These are phyloP conservation scores for Ilyonectria robusta DNA, from an alignment of 2,329 filamentous ascomycete genomes.

Conservation along the genomic window DNA sequence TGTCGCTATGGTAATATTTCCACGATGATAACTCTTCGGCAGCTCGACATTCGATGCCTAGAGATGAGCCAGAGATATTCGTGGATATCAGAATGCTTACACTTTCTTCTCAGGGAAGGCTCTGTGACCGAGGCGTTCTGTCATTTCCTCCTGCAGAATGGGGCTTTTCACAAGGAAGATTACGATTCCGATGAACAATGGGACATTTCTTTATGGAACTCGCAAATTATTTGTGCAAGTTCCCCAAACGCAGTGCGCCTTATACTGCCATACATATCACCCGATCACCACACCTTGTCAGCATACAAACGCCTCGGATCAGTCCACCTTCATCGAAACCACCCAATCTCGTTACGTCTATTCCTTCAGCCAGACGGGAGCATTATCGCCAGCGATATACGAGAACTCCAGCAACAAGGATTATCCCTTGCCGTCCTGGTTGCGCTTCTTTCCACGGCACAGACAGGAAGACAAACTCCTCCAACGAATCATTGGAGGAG, in stretches of 20 bases:
- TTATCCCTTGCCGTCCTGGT: neutral
- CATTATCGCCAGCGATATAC: neutral
- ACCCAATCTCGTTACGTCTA: neutral
- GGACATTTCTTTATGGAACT: accelerated
- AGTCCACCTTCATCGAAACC: neutral
- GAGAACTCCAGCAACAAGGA: neutral
- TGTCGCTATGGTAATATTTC: accelerated
- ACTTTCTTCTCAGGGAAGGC: no score
- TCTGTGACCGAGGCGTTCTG: neutral
- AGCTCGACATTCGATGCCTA: neutral
- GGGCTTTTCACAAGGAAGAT: neutral
- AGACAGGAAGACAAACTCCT: neutral
- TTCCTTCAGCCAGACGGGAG: neutral
- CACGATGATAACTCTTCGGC: neutral
- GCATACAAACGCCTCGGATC: neutral
- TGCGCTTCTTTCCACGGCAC: neutral
- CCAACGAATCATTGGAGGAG: neutral
- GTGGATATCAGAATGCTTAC: no score
- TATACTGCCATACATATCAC: neutral
- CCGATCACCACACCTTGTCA: neutral
- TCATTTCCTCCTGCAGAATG: neutral
- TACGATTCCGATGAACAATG: neutral
- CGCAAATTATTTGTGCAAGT: neutral
- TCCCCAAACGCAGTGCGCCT: neutral
- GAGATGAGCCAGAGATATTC: neutral